phyloP scores from a whole-genome alignment of 768 basidiomycete species.

The Dioszegia crocea region DNA sequence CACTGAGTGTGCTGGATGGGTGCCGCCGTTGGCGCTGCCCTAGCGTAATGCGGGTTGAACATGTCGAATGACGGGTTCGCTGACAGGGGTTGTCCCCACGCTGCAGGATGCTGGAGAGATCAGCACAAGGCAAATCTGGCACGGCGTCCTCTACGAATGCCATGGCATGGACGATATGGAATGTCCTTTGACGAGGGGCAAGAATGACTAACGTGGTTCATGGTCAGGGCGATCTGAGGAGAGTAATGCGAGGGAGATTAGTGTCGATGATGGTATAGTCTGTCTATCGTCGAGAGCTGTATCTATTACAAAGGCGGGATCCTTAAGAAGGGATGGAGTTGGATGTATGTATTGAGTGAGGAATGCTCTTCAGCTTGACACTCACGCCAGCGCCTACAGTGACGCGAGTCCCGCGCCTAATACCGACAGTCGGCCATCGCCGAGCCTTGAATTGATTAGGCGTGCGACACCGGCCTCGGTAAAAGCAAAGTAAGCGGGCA shows the following conservation, averaged over 20 bases:
- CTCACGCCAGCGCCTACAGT: not conserved
- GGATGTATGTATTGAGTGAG: not conserved
- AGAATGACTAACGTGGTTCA: constrained; percentile 13
- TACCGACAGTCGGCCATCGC: no score
- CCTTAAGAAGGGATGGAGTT: no score
- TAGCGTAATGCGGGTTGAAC: constrained; percentile 62
- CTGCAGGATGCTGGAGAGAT: constrained; percentile 30
- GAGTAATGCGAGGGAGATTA: not conserved
- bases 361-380: no score
- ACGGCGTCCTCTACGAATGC: not conserved
- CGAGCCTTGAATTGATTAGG: no score
- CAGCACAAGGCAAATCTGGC: not conserved
- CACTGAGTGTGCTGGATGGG: constrained; percentile 70
- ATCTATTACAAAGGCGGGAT: no score
- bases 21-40: constrained; percentile 12
- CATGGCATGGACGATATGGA: not conserved
- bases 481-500: no score
- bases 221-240: not conserved
- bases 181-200: not conserved
- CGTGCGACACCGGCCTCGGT: no score
- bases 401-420: not conserved
- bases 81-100: constrained; percentile 38
- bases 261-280: no score
- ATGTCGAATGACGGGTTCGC: constrained; percentile 55
- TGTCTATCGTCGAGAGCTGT: no score